Base-by-base conservation (phyloP, 805 yeast species). In the Spathaspora sp. region DNA sequence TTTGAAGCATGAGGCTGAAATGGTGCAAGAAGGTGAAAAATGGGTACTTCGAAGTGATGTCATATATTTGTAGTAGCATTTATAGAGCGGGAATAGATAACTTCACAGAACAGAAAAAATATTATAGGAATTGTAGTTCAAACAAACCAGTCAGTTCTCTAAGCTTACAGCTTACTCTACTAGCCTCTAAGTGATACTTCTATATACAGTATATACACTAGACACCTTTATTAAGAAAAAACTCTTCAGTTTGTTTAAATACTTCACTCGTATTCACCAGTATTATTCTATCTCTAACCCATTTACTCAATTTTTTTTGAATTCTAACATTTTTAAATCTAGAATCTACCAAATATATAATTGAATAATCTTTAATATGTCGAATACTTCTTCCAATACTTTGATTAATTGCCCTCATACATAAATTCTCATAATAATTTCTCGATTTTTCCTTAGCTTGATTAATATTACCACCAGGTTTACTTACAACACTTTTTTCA, bases 351-450 rank as follows among this genome's bases (percentile, higher is more conserved):
- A 92, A 70, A 57, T 80, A 82, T 6, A 93, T 86, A 14, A 81
- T 78, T 0, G 97, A 85, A 62, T 87, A 91, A 66, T 93, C 98
- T 42, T 79, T 77, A 23, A 78, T 78, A 64, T 92, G 97, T 54
- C 98, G 74, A 40, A 92, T 92, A 6, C 97, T 89, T 56, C 98
- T 77, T 0, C 97, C 98, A 11, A 93, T 85, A 68, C 96, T 84
- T 66, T 92, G 98, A 63, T 92, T 92, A 0, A 92, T 90, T 0
- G 96, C 87, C 49, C 91, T 81, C 94, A 93, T 87, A 62, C 97
- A 91, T 6, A 89, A 72, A 59, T 88, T 89, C 58, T 91, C 96
- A 60, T 88, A 86, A 59, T 82, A 89, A 31, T 78, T 79, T 26
- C 73, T 70, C 0, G 85, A 72, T 2, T 77, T 79, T 7, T 60